These are phyloP conservation scores for Leptoxyphium fumago DNA, from an alignment of 2,329 filamentous ascomycete species.

Conservation along the genomic window DNA sequence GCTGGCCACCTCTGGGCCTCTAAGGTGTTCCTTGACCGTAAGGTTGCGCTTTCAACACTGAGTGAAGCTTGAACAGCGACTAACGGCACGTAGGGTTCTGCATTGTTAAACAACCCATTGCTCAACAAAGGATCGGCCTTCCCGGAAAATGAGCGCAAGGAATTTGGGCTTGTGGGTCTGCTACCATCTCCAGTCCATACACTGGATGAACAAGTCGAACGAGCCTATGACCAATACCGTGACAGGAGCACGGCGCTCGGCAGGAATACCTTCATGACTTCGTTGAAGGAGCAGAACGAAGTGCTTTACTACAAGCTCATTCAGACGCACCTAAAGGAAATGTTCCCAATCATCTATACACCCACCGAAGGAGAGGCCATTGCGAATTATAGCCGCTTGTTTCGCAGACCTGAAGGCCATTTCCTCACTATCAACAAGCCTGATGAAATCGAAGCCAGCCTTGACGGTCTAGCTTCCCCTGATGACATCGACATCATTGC, in stretches of 20 bases:
- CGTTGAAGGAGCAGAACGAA: conserved; percentile 71
- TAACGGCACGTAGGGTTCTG: too few species aligned
- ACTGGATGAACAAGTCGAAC: conserved; percentile 58
- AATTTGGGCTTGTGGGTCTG: conserved; percentile 58
- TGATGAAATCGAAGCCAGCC: conserved; percentile 48
- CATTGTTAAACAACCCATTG: too few species aligned
- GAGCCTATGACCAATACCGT: conserved; percentile 69
- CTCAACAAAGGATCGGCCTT: too few species aligned
- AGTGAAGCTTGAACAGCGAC: too few species aligned
- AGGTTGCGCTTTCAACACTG: too few species aligned
- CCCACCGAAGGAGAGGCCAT: conserved; percentile 85
- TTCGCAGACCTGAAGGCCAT: conserved; percentile 65
- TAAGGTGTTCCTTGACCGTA: too few species aligned
- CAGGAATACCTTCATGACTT: conserved; percentile 81
- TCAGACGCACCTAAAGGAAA: conserved; percentile 65
- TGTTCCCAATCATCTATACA: conserved; percentile 85
- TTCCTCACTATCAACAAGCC: conserved; percentile 55
- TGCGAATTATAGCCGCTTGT: conserved; percentile 65
- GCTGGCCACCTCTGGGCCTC: too few species aligned
- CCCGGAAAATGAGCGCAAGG: conserved; percentile 55
- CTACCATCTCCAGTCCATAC: conserved; percentile 59
- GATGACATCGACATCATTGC: conserved; percentile 83
- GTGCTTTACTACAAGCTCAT: conserved; percentile 70
- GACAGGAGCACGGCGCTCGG: conserved; percentile 49
- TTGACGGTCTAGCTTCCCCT: conserved; percentile 51